Evolutionary conservation across 306 rosid genomes (phyloP).

Genomic region (Dalbergia oliveri): DNA sequence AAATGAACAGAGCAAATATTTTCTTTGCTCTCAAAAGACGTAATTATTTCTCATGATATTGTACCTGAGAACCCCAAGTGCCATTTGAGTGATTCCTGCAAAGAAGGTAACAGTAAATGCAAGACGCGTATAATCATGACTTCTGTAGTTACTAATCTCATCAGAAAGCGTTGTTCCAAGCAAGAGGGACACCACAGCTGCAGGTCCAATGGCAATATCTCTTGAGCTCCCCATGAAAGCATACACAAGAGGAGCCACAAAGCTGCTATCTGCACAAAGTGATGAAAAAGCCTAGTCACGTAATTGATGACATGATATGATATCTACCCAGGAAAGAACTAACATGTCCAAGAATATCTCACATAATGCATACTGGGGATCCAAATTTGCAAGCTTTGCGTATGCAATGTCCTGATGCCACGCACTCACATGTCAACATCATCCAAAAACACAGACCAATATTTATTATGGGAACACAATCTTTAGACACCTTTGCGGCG

Average conservation of each 20-base stretch:
- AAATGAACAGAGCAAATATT: too few species aligned
- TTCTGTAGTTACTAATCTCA: constrained; percentile 45
- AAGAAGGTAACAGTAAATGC: constrained; percentile 89
- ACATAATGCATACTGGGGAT: constrained; percentile 59
- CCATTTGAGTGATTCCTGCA: constrained; percentile 77
- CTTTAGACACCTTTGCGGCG: too few species aligned
- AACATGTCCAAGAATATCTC: constrained; percentile 36
- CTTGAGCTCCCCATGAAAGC: constrained; percentile 90
- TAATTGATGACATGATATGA: background rate
- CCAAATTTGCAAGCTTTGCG: constrained; percentile 65
- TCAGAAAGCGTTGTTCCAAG: constrained; percentile 63
- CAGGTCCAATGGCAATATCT: constrained; percentile 88
- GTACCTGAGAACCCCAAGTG: constrained; percentile 73
- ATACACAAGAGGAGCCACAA: constrained; percentile 80
- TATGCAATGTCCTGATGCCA: constrained; percentile 51
- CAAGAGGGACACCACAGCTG: constrained; percentile 86
- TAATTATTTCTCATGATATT: too few species aligned
- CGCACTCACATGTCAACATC: background rate
- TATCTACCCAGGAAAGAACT: background rate
- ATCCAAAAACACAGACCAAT: background rate
- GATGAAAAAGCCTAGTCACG: background rate
- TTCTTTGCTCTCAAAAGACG: too few species aligned
- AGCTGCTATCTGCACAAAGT: constrained; percentile 66
- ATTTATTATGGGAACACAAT: too few species aligned
- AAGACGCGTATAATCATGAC: constrained; percentile 57